Conservation (phyloP, 805 yeast species). For the Yamadazyma laniorum region DNA sequence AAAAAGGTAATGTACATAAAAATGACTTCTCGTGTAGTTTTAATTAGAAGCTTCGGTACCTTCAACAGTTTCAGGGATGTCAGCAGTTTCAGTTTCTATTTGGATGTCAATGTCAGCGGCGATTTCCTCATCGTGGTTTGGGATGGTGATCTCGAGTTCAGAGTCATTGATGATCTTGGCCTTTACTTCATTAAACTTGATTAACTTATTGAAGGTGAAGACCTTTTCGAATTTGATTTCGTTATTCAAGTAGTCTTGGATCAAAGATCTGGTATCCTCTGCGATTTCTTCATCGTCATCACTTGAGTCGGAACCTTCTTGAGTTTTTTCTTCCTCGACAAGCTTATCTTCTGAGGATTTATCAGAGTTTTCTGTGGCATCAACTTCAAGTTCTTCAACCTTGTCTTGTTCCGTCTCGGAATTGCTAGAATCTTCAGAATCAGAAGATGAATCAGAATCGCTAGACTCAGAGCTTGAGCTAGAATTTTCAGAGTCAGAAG, state of each 20-base stretch:
- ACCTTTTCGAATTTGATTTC: slow-evolving; percentile 44
- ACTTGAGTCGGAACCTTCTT: slow-evolving; percentile 12
- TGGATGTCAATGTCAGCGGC: slow-evolving; percentile 22
- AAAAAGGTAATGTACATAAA: slow-evolving; percentile 4
- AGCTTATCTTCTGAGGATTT: slow-evolving; percentile 4
- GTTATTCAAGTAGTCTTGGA: slow-evolving; percentile 33
- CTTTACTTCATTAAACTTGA: slow-evolving; percentile 36
- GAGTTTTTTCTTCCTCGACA: slow-evolving; percentile 16
- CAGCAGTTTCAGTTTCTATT: slow-evolving; percentile 16
- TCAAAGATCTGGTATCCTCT: slow-evolving; percentile 39
- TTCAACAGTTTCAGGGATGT: too few relatives aligned
- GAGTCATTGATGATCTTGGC: slow-evolving; percentile 38
- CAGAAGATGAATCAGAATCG: slow-evolving; percentile 16
- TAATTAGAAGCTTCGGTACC: background rate
- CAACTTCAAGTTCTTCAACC: slow-evolving; percentile 8
- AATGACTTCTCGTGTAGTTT: too few relatives aligned
- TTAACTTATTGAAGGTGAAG: slow-evolving; percentile 39
- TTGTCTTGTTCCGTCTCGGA: slow-evolving; percentile 12
- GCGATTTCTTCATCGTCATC: slow-evolving; percentile 37
- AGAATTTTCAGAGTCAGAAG: slow-evolving; percentile 17
- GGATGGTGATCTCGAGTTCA: slow-evolving; percentile 43
- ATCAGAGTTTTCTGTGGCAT: slow-evolving; percentile 1
- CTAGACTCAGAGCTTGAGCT: slow-evolving; percentile 16
- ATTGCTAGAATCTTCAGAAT: slow-evolving; percentile 1
- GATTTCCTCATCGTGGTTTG: slow-evolving; percentile 30